Evolutionary conservation across 116 monocot genomes (phyloP).

Genomic region (Iris pallida): DNA sequence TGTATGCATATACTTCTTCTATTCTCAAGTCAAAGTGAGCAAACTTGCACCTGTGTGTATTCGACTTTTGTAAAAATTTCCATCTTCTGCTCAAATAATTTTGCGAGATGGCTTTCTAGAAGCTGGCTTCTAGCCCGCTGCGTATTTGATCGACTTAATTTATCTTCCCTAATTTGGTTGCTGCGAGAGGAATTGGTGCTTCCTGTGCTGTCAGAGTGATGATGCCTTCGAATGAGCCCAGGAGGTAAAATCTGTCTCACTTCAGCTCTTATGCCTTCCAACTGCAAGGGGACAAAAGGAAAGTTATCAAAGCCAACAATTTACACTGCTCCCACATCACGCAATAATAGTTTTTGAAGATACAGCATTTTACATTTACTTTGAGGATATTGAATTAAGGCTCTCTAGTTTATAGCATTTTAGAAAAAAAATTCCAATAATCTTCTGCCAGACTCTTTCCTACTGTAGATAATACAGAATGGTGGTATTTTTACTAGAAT

Average conservation of each 20-base stretch:
- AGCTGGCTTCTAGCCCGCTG: slow-evolving; percentile 85
- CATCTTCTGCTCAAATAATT: slow-evolving; percentile 98
- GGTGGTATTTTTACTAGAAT: no score
- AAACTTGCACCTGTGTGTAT: slow-evolving; percentile 61
- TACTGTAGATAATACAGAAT: no score
- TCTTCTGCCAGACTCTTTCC: no score
- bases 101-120: slow-evolving; percentile 94
- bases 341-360: no score
- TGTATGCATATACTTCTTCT: not conserved
- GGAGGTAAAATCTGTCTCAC: slow-evolving; percentile 72
- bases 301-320: slow-evolving; percentile 3
- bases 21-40: not conserved
- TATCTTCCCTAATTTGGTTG: slow-evolving; percentile 76
- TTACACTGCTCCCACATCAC: not conserved
- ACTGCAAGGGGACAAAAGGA: slow-evolving; percentile 23
- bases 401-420: no score
- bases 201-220: slow-evolving; percentile 71
- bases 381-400: no score
- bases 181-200: slow-evolving; percentile 84
- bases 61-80: slow-evolving; percentile 98
- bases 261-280: slow-evolving; percentile 62
- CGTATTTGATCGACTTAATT: slow-evolving; percentile 63
- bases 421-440: no score
- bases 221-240: slow-evolving; percentile 54
- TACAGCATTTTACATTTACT: no score